phyloP scores from a whole-genome alignment of 2,329 filamentous ascomycete genomes.

The Blumeriella jaapii region DNA sequence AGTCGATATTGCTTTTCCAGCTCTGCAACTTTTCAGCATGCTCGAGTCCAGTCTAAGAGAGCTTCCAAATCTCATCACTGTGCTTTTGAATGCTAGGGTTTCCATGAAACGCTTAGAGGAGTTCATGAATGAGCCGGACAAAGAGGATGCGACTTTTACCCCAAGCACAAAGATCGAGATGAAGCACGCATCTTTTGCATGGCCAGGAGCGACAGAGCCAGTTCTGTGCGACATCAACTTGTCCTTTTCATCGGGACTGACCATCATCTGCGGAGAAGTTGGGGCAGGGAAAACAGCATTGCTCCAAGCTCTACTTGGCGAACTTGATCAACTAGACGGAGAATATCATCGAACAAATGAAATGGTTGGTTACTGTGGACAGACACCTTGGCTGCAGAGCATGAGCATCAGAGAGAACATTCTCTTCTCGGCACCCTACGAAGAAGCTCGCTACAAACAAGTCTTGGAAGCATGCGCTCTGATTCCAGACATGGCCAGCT shows the following conservation, averaged over 20 bases:
- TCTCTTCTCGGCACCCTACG: constrained; percentile 52
- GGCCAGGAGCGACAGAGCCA: constrained; percentile 54
- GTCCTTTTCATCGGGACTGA: constrained; percentile 43
- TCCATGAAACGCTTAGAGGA: constrained; percentile 70
- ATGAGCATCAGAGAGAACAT: constrained; percentile 62
- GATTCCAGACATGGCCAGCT: constrained; percentile 47
- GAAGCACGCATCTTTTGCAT: constrained; percentile 59
- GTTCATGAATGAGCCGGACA: constrained; percentile 80
- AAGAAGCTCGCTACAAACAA: constrained; percentile 55
- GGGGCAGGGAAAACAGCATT: constrained; percentile 48
- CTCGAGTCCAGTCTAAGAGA: constrained; percentile 64
- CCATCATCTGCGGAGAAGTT: constrained; percentile 51
- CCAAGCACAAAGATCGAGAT: constrained; percentile 34
- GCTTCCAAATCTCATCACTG: constrained; percentile 63
- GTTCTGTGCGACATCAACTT: constrained; percentile 43
- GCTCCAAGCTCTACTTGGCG: constrained; percentile 25
- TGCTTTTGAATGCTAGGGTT: constrained; percentile 68
- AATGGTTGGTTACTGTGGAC: constrained; percentile 51
- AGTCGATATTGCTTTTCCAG: constrained; percentile 78
- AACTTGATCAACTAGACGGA: constrained; percentile 21
- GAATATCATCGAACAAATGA: constrained; percentile 39
- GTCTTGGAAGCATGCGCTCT: constrained; percentile 56
- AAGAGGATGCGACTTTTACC: constrained; percentile 35
- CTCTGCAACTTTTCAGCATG: constrained; percentile 68
- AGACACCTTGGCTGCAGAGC: constrained; percentile 57